Evolutionary conservation across 179 eudicot genomes (phyloP).

Genomic region (Pouteria campechiana): DNA sequence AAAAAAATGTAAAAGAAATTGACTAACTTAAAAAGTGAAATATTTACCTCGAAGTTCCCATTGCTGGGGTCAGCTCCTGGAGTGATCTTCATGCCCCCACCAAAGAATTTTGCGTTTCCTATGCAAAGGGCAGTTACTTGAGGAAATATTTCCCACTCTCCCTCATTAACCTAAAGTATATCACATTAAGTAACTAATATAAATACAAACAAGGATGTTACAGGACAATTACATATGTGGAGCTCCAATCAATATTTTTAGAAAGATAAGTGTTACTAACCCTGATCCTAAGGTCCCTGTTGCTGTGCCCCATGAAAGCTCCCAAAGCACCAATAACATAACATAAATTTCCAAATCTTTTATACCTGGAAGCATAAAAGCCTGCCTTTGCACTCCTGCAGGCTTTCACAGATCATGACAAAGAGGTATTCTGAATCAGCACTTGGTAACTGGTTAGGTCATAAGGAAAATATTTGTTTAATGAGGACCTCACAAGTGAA

Average conservation of each 20-base stretch:
- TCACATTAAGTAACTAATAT: background rate
- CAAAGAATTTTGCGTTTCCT: slow-evolving; percentile 94
- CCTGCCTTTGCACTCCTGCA: slow-evolving; percentile 99
- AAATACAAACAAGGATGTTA: too few species aligned
- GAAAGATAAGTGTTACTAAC: slow-evolving; percentile 15
- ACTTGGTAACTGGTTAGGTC: slow-evolving; percentile 3
- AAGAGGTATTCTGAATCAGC: background rate
- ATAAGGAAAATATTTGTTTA: too few species aligned
- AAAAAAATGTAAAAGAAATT: background rate
- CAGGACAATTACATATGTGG: too few species aligned
- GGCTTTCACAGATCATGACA: slow-evolving; percentile 1
- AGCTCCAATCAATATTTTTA: too few species aligned
- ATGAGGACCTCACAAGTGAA: slow-evolving; percentile 96
- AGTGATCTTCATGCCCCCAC: slow-evolving; percentile 98
- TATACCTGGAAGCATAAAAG: slow-evolving; percentile 86
- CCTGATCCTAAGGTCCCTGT: slow-evolving; percentile 72
- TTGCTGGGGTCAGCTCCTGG: slow-evolving; percentile 81
- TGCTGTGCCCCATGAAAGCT: slow-evolving; percentile 82
- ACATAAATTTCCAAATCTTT: slow-evolving; percentile 82
- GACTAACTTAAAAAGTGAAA: background rate
- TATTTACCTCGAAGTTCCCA: slow-evolving; percentile 65
- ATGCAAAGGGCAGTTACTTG: slow-evolving; percentile 89
- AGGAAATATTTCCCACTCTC: slow-evolving; percentile 79
- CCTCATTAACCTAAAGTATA: slow-evolving; percentile 37
- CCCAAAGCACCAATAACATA: slow-evolving; percentile 94